phyloP scores from a whole-genome alignment of 1,284 basidiomycete species.

The Leccinum huronense region DNA sequence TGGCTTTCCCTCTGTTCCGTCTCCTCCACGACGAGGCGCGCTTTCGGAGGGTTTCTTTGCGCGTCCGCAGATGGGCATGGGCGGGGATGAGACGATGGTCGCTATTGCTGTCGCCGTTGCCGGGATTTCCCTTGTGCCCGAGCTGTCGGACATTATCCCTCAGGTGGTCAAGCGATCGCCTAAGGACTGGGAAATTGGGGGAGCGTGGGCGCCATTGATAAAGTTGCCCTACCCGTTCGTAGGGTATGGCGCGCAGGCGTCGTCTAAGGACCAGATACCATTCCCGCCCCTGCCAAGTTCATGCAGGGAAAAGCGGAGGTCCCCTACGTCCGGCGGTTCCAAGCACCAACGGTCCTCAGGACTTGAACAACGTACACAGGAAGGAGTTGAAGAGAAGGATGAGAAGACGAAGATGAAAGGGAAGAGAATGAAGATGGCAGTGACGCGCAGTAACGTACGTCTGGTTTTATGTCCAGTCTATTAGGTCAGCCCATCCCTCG shows the following conservation, averaged over 20 bases:
- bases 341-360: slow-evolving; percentile 21
- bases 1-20: slow-evolving; percentile 53
- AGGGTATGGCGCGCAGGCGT: slow-evolving; percentile 52
- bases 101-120: background rate
- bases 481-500: slow-evolving; percentile 64
- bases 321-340: slow-evolving; percentile 23
- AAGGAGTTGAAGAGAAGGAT: slow-evolving; percentile 41
- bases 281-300: slow-evolving; percentile 64
- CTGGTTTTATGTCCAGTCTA: slow-evolving; percentile 75
- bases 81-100: slow-evolving; percentile 7
- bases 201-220: slow-evolving; percentile 40
- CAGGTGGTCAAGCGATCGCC: slow-evolving; percentile 42
- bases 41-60: slow-evolving; percentile 64
- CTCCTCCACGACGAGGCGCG: slow-evolving; percentile 52
- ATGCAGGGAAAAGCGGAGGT: slow-evolving; percentile 36
- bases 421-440: slow-evolving; percentile 40
- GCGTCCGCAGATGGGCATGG: slow-evolving; percentile 38
- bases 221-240: slow-evolving; percentile 63
- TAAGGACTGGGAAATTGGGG: slow-evolving; percentile 37
- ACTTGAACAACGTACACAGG: slow-evolving; percentile 28
- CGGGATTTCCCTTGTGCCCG: slow-evolving; percentile 31
- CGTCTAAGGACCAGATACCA: slow-evolving; percentile 60
- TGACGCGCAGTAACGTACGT: slow-evolving; percentile 55
- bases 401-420: slow-evolving; percentile 35
- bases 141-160: slow-evolving; percentile 45